phyloP scores from a whole-genome alignment of 352 stramenopile genomes.

The Phytophthora pinifolia region DNA sequence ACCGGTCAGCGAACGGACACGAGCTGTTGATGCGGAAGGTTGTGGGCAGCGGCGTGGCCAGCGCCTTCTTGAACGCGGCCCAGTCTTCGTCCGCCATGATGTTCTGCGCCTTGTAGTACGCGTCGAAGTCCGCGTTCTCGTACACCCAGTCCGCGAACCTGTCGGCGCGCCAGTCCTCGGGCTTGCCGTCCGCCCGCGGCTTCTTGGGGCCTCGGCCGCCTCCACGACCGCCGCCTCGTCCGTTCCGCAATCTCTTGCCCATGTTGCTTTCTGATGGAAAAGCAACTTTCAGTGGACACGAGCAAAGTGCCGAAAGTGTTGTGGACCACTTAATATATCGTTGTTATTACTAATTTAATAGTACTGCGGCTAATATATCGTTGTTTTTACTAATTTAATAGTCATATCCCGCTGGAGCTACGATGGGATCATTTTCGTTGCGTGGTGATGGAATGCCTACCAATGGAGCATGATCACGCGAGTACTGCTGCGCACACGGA shows the following conservation, averaged over 20 bases:
- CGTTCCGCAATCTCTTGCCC: slow-evolving; percentile 50
- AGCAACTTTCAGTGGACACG: slow-evolving; percentile 17
- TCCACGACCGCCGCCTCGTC: slow-evolving; percentile 31
- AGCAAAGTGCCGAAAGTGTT: not conserved
- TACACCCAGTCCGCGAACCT: slow-evolving; percentile 87
- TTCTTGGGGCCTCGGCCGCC: slow-evolving; percentile 56
- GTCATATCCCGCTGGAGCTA: too few relatives aligned
- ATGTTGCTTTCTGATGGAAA: slow-evolving; percentile 26
- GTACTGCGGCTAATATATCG: slow-evolving; percentile 33
- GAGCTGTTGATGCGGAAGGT: slow-evolving; percentile 94
- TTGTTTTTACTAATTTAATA: slow-evolving; percentile 29
- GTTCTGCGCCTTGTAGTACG: slow-evolving; percentile 88
- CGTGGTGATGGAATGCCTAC: slow-evolving; percentile 16
- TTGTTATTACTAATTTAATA: slow-evolving; percentile 29
- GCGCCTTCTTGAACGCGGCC: slow-evolving; percentile 87
- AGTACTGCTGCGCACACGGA: slow-evolving; percentile 84
- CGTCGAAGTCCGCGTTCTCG: slow-evolving; percentile 82
- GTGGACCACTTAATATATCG: slow-evolving; percentile 20
- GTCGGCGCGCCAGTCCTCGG: slow-evolving; percentile 43
- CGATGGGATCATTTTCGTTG: too few relatives aligned
- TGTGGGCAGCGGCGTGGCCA: slow-evolving; percentile 89
- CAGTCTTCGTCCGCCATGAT: slow-evolving; percentile 87
- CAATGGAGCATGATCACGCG: slow-evolving; percentile 44
- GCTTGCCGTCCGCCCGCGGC: slow-evolving; percentile 38
- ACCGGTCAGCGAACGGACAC: slow-evolving; percentile 82